Base-by-base conservation (phyloP, 371 early-diverging fungal species). In the Umbelopsis sp. region DNA sequence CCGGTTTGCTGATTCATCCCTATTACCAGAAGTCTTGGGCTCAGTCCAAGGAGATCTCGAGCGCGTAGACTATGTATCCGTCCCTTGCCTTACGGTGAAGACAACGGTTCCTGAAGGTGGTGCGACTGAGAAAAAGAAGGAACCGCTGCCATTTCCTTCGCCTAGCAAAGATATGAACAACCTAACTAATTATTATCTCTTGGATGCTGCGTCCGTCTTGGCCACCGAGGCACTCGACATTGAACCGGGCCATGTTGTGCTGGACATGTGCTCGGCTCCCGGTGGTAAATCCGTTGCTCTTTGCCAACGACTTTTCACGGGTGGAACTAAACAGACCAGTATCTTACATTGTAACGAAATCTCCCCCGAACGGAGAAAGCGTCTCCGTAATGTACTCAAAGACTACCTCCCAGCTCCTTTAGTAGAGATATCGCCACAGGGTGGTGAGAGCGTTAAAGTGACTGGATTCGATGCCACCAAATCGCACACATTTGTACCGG, bases 211-310 rank as follows among this genome's bases (percentile, higher is more conserved):
- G 16, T 92, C 91, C 0, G 90, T 89, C 4, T 72, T 92, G 0
- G 69, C 92, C 74, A 80, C 80, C 6, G 79, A 79, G 9, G 90
- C 93, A 0, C 75, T 94, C 6, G 85, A 82, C 9, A 79, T 90
- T 8, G 70, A 85, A 32, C 85, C 88, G 0, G 83, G 87, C 25
- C 89, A 95, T 67, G 89, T 91, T 66, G 89, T 95, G 0, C 79
- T 95, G 38, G 94, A 95, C 72, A 75, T 95, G 32, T 94, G 95
- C 74, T 93, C 87, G 37, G 91, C 91, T 0, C 91, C 91, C 1
- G 94, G 92, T 16, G 93, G 93, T 10, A 94, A 94, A 70, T 78
- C 86, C 1, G 48, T 87, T 7, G 74, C 81, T 4, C 77, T 89
- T n/a, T 57, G 84, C 68, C 87, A 81, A 75, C 80, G 74, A 53